These are phyloP conservation scores for Trapa bicornis DNA, from an alignment of 345 rosid genomes.

Conservation along the genomic window DNA sequence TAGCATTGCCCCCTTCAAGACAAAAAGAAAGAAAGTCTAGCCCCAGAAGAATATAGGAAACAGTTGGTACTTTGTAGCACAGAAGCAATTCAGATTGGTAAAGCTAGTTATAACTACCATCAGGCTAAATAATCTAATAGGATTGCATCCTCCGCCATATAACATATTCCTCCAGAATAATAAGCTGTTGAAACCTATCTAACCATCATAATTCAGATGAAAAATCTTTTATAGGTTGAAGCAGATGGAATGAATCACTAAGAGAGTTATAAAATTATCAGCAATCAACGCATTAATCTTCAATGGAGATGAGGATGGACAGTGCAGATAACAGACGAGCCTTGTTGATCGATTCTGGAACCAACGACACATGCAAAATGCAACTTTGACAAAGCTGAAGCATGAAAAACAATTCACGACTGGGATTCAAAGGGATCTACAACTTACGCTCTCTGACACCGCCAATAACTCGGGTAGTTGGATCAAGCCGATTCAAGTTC, in stretches of 20 bases:
- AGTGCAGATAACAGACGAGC: not conserved
- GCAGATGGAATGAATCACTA: not conserved
- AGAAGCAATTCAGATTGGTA: not conserved
- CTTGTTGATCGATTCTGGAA: too few relatives aligned
- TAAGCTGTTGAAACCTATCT: not conserved
- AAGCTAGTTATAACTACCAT: not conserved
- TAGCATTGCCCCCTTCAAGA: too few relatives aligned
- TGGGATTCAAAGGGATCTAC: too few relatives aligned
- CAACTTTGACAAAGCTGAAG: too few relatives aligned
- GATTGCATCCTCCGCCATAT: not conserved
- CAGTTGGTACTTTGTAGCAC: too few relatives aligned
- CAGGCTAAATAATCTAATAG: not conserved
- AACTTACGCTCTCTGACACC: too few relatives aligned
- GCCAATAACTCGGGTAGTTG: conserved; percentile 15
- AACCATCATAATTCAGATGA: not conserved
- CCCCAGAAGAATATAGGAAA: too few relatives aligned
- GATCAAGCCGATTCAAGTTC: conserved; percentile 53
- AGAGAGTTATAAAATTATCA: not conserved
- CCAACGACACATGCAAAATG: too few relatives aligned
- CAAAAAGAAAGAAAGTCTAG: too few relatives aligned
- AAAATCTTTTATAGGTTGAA: too few relatives aligned
- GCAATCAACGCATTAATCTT: not conserved
- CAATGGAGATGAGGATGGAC: not conserved
- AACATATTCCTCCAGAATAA: not conserved
- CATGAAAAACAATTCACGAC: too few relatives aligned